These are phyloP conservation scores for Arbutus unedo DNA, from an alignment of 148 eudicot genomes.

Conservation along the genomic window DNA sequence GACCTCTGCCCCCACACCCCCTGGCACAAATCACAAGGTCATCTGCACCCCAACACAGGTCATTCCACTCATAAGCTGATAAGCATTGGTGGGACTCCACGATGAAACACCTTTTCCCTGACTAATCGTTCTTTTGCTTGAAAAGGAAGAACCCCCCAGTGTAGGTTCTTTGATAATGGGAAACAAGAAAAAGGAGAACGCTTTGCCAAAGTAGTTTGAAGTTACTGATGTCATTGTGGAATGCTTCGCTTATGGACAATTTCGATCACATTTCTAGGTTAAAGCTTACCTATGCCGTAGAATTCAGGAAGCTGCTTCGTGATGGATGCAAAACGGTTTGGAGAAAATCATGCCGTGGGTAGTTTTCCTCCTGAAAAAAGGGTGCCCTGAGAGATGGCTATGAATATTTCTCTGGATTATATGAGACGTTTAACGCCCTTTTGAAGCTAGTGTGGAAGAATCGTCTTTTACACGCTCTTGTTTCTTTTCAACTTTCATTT, in stretches of 20 bases:
- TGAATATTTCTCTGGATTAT: neutral
- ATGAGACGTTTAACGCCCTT: neutral
- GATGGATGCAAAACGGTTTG: neutral
- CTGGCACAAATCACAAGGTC: no score
- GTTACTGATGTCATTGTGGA: neutral
- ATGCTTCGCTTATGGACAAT: neutral
- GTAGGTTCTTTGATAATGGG: neutral
- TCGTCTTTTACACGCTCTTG: neutral
- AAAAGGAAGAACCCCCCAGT: neutral
- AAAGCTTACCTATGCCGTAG: neutral
- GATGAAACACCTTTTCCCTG: neutral
- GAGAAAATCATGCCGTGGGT: neutral
- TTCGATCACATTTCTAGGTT: neutral
- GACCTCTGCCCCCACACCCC: no score
- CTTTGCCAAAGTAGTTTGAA: neutral
- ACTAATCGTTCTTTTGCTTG: neutral
- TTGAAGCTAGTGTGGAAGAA: neutral
- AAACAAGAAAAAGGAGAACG: neutral
- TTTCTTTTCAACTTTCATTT: neutral
- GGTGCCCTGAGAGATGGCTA: neutral
- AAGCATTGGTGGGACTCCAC: no score
- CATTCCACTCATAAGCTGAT: neutral
- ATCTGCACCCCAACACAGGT: neutral
- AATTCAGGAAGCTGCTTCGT: neutral
- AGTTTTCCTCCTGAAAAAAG: neutral